Evolutionary conservation across 164 flowering plant species (phyloP), one percentile per base, ranked within the genome.

Genomic region (Berberis thunbergii): DNA sequence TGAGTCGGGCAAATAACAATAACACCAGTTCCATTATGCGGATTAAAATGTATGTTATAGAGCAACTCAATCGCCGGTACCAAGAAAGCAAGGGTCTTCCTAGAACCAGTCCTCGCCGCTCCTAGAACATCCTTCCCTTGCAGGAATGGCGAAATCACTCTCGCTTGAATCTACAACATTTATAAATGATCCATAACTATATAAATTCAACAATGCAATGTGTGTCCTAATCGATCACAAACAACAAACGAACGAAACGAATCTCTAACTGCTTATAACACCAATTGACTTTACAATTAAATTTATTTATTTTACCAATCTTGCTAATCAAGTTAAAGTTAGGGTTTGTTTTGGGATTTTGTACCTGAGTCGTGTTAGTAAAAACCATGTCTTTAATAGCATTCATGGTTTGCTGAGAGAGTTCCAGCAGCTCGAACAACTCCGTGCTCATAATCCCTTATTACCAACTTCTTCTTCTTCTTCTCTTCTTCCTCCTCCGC

Each of bases 91-190:
- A 94, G 91, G 50, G 97, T 94, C 70, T 94, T 94, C 6, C 98
- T 96, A 57, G 98, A 80, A 70, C 97, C 98, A 6, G 98, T 94
- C 77, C 98, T 82, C 53, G 99, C 99, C 64, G 99, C 97, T 67
- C 96, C 99, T 72, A 94, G 85, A 65, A 91, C 88, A 81, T 94
- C 90, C 74, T 84, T 80, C 1, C 96, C 96, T 64, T 75, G 70
- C 71, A 89, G 48, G 64, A 91, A 90, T 9, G 81, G 95, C 53
- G 97, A 96, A 63, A 94, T 87, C 6, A 90, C 59, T 63, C 90
- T 77, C 44, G 96, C 87, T 89, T 94, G 99, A 64, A 94, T 94
- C 96, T 90, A 71, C 69, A 77, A 12, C 26, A 26, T 26, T 61
- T 6, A 39, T 12, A 69, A 67, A 58, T 52, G 26, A 59, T 26